These are phyloP conservation scores for Luffa aegyptiaca DNA, from an alignment of 306 rosid species.

Conservation along the genomic window DNA sequence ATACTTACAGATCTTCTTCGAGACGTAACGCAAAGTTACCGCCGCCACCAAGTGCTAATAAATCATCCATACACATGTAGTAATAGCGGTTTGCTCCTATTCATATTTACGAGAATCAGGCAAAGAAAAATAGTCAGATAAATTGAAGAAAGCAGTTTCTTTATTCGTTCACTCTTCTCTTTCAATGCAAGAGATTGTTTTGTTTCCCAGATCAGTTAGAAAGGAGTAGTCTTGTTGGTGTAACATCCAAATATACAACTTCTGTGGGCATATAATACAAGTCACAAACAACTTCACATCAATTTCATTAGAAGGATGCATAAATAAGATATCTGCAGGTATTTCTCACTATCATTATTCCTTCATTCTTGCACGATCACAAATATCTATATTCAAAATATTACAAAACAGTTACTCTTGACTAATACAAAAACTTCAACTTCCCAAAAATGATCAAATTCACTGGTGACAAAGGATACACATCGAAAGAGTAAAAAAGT, in stretches of 20 bases:
- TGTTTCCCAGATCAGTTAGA: background rate
- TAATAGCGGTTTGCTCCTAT: constrained; percentile 83
- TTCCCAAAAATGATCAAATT: background rate
- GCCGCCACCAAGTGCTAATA: constrained; percentile 89
- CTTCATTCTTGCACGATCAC: background rate
- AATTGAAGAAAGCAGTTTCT: background rate
- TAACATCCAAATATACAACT: background rate
- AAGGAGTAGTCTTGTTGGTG: background rate
- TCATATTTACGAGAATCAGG: background rate
- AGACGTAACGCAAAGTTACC: constrained; percentile 74
- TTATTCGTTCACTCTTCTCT: background rate
- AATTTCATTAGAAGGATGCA: background rate
- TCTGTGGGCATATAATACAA: background rate
- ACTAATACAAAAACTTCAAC: background rate
- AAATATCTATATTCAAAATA: background rate
- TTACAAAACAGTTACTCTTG: background rate
- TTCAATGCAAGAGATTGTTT: background rate
- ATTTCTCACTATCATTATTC: background rate
- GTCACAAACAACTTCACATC: background rate
- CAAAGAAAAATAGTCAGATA: background rate
- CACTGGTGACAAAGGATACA: background rate
- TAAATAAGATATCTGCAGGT: background rate
- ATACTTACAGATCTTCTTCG: constrained; percentile 83
- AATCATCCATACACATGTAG: constrained; percentile 59
- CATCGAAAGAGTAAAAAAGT: background rate